Conservation (phyloP, 2,329 filamentous ascomycete species). For the Cladosporium sp. region DNA sequence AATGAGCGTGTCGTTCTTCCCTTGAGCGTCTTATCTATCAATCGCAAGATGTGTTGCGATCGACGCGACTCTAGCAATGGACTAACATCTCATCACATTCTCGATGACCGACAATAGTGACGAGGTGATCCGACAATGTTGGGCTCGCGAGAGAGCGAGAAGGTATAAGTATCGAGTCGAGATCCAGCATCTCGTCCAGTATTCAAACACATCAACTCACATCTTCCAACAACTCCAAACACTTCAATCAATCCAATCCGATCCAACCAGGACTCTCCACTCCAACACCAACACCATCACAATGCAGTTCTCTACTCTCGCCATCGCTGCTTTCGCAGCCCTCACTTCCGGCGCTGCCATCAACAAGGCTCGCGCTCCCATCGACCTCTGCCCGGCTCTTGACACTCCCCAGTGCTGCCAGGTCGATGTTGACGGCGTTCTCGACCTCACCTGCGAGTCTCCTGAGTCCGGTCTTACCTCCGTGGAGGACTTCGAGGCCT, state of each 20-base stretch:
- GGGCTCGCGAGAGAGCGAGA: neutral
- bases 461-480: constrained; percentile 4
- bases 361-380: constrained; percentile 1
- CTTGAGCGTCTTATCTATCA: neutral
- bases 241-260: neutral
- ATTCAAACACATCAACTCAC: neutral
- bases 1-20: neutral
- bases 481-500: constrained; percentile 8
- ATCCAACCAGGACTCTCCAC: neutral
- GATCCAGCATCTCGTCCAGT: neutral
- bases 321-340: constrained; percentile 15
- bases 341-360: constrained; percentile 13
- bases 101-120: neutral
- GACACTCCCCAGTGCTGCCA: constrained; percentile 20
- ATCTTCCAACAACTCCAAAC: neutral
- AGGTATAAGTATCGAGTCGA: constrained; percentile 1
- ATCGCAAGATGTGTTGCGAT: neutral
- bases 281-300: neutral
- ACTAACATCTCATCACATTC: neutral
- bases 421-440: constrained; percentile 15
- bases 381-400: constrained; percentile 15
- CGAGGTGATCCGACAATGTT: neutral
- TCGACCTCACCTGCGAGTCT: constrained; percentile 16
- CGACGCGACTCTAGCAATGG: neutral
- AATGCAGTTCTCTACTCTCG: constrained; percentile 19